These are phyloP conservation scores for Venturiaceae sp. DNA, from an alignment of 2,329 filamentous ascomycete genomes.

Conservation along the genomic window DNA sequence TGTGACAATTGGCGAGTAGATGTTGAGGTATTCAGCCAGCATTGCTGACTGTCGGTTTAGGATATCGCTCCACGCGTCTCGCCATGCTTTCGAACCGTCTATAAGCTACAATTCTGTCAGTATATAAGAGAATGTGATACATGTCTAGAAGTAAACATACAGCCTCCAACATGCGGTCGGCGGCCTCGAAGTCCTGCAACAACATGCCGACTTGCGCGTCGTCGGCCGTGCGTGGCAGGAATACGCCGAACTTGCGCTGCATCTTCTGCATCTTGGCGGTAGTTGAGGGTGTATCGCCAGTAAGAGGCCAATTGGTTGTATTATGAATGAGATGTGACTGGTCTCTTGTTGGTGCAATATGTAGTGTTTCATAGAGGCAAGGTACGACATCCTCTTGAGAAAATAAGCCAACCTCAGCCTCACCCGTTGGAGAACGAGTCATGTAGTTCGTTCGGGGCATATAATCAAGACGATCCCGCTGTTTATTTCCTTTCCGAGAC, in stretches of 20 bases:
- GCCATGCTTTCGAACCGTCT: constrained; percentile 65
- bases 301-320: not conserved
- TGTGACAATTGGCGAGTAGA: constrained; percentile 70
- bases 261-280: constrained; percentile 52
- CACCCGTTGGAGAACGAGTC: not conserved
- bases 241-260: constrained; percentile 64
- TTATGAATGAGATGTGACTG: not conserved
- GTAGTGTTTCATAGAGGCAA: not conserved
- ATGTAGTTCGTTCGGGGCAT: too few relatives aligned
- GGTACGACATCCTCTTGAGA: not conserved
- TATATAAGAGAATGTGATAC: not conserved
- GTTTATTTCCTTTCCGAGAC: too few relatives aligned
- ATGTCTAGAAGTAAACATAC: constrained; percentile 33
- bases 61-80: constrained; percentile 68
- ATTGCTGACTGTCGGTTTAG: constrained; percentile 59
- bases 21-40: constrained; percentile 55
- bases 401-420: not conserved
- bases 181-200: constrained; percentile 71
- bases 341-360: not conserved
- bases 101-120: constrained; percentile 47
- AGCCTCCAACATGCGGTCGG: constrained; percentile 62
- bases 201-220: constrained; percentile 67
- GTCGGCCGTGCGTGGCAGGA: constrained; percentile 62
- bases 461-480: too few relatives aligned
- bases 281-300: not conserved